Base-by-base conservation (phyloP, 148 eudicot genomes). In the Cornus controversa region DNA sequence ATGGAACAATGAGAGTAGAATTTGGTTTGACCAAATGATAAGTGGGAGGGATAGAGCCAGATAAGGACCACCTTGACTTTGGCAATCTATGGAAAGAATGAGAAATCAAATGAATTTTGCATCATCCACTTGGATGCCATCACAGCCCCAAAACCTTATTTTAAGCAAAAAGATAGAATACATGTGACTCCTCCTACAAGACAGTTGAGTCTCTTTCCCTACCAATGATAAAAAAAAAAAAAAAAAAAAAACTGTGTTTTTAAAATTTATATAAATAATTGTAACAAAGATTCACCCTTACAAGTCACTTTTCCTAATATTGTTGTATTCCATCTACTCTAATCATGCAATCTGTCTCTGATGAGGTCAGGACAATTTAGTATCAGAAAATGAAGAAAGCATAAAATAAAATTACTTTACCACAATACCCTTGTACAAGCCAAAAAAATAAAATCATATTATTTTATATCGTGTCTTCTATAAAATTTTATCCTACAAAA, bases 101-200 rank as follows among this genome's bases (percentile, higher is more conserved):
- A 28, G 16, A 40, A 72, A 54, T 27, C 65, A 28, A 53, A 18
- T 27, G 23, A 23, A 71, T 8, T 71, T 26, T 50, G 63, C 37
- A 54, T 40, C 65, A 28, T 72, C 66, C 75, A 72, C 75, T 57
- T 57, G 75, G 42, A 73, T 54, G 42, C n/a, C 75, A 20, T 42
- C 42, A 50, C 31, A 16, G 1, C 23, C 64, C 36, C 13, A 34
- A 72, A 72, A 28, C 40, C 37, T 54, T 29, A 72, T 54, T 54
- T 29, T 57, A 28, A 73, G 65, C 47, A 73, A 57, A 72, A 57
- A 54, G 20, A 73, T 26, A 27, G 1, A 72, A 25, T n/a, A n/a
- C n/a, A n/a, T n/a, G n/a, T n/a, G n/a, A 24, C 25, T 57, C 34
- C 26, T 31, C 10, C 23, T 40, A 8, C 16, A 45, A 53, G 75